phyloP scores from a whole-genome alignment of 2,329 filamentous ascomycete species.

The Didymellaceae sp. region DNA sequence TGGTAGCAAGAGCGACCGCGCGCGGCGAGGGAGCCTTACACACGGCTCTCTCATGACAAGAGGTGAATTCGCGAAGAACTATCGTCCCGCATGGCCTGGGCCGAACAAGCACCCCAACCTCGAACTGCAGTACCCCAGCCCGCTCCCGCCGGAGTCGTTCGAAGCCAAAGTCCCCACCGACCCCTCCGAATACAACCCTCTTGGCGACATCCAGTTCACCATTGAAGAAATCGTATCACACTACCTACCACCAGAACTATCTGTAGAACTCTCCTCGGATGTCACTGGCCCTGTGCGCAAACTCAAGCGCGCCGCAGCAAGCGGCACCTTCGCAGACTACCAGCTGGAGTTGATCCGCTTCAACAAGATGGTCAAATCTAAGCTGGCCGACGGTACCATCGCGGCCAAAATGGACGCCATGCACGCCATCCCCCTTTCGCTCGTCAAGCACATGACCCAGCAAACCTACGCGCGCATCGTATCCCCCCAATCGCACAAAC shows the following conservation, averaged over 20 bases:
- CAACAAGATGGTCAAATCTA: constrained; percentile 71
- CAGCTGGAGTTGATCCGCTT: constrained; percentile 75
- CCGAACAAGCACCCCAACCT: constrained; percentile 58
- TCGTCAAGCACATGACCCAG: constrained; percentile 78
- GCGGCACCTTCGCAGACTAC: constrained; percentile 73
- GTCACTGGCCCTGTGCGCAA: constrained; percentile 76
- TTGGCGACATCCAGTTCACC: constrained; percentile 72
- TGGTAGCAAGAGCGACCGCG: constrained; percentile 3
- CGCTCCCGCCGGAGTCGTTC: constrained; percentile 67
- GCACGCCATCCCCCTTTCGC: constrained; percentile 70
- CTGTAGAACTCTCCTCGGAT: constrained; percentile 72
- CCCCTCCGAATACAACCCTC: constrained; percentile 59
- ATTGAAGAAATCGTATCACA: constrained; percentile 69
- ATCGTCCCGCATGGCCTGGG: constrained; percentile 59
- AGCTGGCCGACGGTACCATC: constrained; percentile 74
- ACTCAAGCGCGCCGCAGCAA: constrained; percentile 75
- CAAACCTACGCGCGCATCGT: constrained; percentile 94
- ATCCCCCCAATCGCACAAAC: constrained; percentile 81
- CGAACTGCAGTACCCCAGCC: constrained; percentile 83
- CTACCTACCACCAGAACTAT: constrained; percentile 76
- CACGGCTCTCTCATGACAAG: constrained; percentile 52
- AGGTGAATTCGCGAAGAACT: constrained; percentile 53
- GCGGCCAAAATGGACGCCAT: constrained; percentile 72
- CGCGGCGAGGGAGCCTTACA: constrained; percentile 36
- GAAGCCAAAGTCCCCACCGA: constrained; percentile 38